Evolutionary conservation across 805 yeast species (phyloP).

Genomic region (Candida golubevii): DNA sequence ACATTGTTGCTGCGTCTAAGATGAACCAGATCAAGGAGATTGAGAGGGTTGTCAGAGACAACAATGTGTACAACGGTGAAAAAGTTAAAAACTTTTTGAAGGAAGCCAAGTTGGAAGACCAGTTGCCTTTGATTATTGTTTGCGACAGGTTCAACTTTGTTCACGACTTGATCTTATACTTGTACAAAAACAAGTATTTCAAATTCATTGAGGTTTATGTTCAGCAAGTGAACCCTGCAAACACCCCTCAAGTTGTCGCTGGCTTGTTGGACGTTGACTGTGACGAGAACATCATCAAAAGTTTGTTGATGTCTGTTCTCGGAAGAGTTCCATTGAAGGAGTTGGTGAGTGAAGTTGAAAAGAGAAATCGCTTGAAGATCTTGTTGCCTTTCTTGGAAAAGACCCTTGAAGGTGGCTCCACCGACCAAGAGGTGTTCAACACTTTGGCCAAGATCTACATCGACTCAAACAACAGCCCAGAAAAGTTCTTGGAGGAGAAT

Average conservation of each 20-base stretch:
- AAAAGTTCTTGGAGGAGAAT: constrained; percentile 91
- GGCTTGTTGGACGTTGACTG: constrained; percentile 96
- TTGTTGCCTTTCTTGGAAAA: constrained; percentile 91
- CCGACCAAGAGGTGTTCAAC: constrained; percentile 88
- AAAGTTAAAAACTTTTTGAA: constrained; percentile 95
- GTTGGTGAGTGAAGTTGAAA: constrained; percentile 90
- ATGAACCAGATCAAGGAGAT: constrained; percentile 89
- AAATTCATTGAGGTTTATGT: constrained; percentile 97
- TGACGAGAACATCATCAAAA: constrained; percentile 83
- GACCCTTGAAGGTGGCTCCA: constrained; percentile 75
- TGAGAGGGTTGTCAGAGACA: constrained; percentile 92
- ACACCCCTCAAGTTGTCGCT: constrained; percentile 95
- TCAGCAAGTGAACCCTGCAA: constrained; percentile 93
- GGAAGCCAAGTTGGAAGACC: constrained; percentile 91
- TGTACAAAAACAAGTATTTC: constrained; percentile 93
- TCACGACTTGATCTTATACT: constrained; percentile 87
- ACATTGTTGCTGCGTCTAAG: constrained; percentile 89
- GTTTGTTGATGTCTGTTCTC: constrained; percentile 73
- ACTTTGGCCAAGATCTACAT: constrained; percentile 96
- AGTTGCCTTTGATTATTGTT: constrained; percentile 91
- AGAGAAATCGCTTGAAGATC: constrained; percentile 89
- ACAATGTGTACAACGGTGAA: constrained; percentile 92
- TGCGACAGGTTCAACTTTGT: constrained; percentile 90
- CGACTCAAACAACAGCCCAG: constrained; percentile 96
- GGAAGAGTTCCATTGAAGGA: constrained; percentile 93